A percentile compares a stretch with the other conserved stretches of the same genome.
These are phyloP conservation scores for Moesziomyces parantarcticus DNA, from an alignment of 1,284 basidiomycete species.

Conservation along the genomic window DNA sequence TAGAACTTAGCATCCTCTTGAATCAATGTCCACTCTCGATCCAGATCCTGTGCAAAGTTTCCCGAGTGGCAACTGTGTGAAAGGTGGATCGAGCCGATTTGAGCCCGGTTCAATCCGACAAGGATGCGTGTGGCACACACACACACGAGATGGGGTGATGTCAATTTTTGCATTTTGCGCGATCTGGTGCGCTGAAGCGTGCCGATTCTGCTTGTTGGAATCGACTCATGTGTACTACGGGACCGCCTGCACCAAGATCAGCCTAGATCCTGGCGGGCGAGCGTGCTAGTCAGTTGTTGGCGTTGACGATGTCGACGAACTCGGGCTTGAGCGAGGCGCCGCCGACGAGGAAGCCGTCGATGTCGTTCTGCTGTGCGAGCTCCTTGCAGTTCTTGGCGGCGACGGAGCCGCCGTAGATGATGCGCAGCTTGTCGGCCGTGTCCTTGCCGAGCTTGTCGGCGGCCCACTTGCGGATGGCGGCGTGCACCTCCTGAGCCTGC, in stretches of 20 bases:
- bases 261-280: constrained; percentile 37
- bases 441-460: constrained; percentile 75
- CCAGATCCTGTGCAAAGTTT: neutral
- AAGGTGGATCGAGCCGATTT: neutral
- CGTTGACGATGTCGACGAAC: constrained; percentile 82
- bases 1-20: too few species aligned
- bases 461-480: constrained; percentile 83
- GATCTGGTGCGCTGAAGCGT: too few species aligned
- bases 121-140: too few species aligned
- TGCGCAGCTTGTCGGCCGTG: constrained; percentile 81
- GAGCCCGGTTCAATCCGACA: neutral
- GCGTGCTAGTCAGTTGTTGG: constrained; percentile 59
- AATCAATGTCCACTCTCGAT: neutral
- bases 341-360: constrained; percentile 99
- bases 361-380: constrained; percentile 75
- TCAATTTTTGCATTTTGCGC: too few species aligned
- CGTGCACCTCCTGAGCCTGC: constrained; percentile 93
- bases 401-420: constrained; percentile 97
- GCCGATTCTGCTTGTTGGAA: neutral
- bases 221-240: neutral
- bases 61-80: neutral
- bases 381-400: constrained; percentile 87
- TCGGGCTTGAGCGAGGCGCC: constrained; percentile 98
- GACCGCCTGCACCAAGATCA: neutral
- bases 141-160: neutral